Percentiles rank a stretch among this genome's conserved stretches.
Evolutionary conservation across 208 protist species (phyloP).

Genomic region (Novymonas esmeraldas): DNA sequence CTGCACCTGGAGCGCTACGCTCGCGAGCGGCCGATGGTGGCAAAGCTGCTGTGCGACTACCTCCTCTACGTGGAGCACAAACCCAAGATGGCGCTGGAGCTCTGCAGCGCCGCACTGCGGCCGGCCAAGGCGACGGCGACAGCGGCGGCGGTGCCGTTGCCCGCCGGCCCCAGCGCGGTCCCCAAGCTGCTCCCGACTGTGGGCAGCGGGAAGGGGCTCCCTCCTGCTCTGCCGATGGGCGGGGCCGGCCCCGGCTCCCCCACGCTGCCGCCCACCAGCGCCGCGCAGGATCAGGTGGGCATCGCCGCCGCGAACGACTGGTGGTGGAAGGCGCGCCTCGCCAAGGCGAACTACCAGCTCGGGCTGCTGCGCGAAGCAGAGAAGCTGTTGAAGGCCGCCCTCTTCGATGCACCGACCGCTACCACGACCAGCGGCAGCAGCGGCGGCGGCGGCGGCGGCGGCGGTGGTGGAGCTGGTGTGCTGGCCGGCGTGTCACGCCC

Average conservation of each 20-base stretch:
- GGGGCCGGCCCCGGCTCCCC: neutral
- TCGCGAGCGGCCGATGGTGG: constrained; percentile 79
- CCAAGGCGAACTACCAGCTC: constrained; percentile 94
- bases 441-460: neutral
- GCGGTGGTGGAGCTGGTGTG: too few species aligned
- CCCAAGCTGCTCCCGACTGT: constrained; percentile 19
- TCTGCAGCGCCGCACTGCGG: constrained; percentile 68
- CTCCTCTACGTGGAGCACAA: constrained; percentile 94
- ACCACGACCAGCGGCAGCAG: neutral
- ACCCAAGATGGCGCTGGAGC: constrained; percentile 90
- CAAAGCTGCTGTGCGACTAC: constrained; percentile 95
- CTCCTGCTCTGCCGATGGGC: constrained; percentile 23
- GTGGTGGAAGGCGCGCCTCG: constrained; percentile 96
- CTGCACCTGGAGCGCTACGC: constrained; percentile 94
- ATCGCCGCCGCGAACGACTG: constrained; percentile 83
- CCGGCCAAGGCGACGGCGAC: constrained; percentile 19
- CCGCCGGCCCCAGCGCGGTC: neutral
- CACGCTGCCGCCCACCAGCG: neutral
- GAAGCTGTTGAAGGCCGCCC: constrained; percentile 85
- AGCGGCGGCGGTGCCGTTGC: neutral
- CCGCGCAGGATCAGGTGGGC: constrained; percentile 40
- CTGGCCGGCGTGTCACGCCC: too few species aligned
- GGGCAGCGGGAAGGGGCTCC: constrained; percentile 4
- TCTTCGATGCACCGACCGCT: constrained; percentile 42
- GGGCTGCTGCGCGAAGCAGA: constrained; percentile 95